Evolutionary conservation across 306 rosid genomes (phyloP).

Genomic region (Hippophae gyantsensis): DNA sequence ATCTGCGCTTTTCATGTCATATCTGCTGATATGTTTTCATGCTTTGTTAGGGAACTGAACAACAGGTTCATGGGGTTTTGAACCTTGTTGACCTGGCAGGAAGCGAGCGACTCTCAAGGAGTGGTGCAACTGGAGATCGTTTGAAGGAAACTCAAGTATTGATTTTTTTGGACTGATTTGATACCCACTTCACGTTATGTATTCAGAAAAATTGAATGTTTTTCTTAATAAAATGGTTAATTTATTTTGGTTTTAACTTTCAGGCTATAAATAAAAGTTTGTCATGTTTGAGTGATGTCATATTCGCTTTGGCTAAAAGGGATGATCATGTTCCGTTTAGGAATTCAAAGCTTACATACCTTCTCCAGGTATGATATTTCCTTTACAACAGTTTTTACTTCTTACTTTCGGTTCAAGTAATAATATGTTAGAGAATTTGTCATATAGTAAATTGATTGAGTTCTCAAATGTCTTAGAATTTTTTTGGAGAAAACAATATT

Average conservation of each 20-base stretch:
- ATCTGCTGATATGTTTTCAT: conserved; percentile 10
- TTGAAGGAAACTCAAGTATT: conserved; percentile 94
- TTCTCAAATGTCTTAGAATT: no score
- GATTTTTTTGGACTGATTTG: conserved; percentile 3
- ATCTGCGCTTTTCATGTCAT: neutral
- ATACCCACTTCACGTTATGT: no score
- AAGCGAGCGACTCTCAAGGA: conserved; percentile 84
- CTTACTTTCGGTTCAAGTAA: neutral
- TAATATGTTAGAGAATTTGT: no score
- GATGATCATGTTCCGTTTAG: conserved; percentile 90
- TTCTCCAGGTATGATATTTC: conserved; percentile 65
- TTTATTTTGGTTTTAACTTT: conserved; percentile 13
- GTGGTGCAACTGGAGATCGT: conserved; percentile 93
- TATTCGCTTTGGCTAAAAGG: conserved; percentile 85
- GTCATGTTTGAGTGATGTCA: conserved; percentile 75
- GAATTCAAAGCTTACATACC: conserved; percentile 84
- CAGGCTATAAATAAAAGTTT: conserved; percentile 95
- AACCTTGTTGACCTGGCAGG: conserved; percentile 94
- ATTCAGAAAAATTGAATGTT: conserved; percentile 1
- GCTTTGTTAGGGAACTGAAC: conserved; percentile 61
- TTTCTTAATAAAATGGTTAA: neutral
- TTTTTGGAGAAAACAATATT: no score
- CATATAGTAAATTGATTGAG: no score
- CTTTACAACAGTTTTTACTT: neutral
- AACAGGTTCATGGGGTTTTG: conserved; percentile 91